Percentiles rank a stretch among this genome's conserved stretches.
Evolutionary conservation across 768 basidiomycete species (phyloP).

Genomic region (Clavulina sp.): DNA sequence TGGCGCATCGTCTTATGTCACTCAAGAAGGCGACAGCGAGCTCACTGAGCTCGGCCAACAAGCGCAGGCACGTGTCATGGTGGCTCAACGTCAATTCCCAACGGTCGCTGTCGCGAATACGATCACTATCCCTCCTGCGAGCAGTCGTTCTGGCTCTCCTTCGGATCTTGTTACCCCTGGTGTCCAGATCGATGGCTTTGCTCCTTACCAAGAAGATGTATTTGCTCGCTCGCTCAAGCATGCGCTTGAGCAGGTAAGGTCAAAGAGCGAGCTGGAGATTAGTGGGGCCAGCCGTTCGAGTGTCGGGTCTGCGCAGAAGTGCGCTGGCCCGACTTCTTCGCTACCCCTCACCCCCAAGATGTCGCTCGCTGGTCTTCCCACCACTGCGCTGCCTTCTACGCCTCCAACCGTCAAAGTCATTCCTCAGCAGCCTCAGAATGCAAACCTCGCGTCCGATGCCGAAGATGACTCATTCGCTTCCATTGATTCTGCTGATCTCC

Average conservation of each 20-base stretch:
- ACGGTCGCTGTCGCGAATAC: constrained; percentile 38
- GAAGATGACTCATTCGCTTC: neutral
- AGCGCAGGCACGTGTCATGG: constrained; percentile 42
- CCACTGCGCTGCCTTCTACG: neutral
- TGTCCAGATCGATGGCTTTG: neutral
- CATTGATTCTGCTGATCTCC: neutral
- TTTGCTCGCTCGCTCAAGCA: neutral
- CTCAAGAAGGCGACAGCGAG: too few species aligned
- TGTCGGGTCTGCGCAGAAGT: neutral
- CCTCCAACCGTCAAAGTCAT: neutral
- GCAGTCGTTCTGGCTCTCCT: constrained; percentile 15
- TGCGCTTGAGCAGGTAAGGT: too few species aligned
- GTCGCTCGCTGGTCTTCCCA: too few species aligned
- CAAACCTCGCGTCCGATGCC: too few species aligned
- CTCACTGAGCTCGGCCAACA: too few species aligned
- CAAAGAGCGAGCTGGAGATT: neutral
- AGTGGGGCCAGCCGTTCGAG: neutral
- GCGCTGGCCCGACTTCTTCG: neutral
- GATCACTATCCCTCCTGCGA: constrained; percentile 33
- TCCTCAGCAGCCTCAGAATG: neutral
- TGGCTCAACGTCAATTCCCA: constrained; percentile 58
- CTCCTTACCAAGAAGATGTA: too few species aligned
- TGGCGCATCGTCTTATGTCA: constrained; percentile 15
- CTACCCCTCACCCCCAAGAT: neutral
- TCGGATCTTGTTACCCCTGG: neutral